Base-by-base conservation (phyloP, 139 green algal genomes). In the Closterium sp. region DNA sequence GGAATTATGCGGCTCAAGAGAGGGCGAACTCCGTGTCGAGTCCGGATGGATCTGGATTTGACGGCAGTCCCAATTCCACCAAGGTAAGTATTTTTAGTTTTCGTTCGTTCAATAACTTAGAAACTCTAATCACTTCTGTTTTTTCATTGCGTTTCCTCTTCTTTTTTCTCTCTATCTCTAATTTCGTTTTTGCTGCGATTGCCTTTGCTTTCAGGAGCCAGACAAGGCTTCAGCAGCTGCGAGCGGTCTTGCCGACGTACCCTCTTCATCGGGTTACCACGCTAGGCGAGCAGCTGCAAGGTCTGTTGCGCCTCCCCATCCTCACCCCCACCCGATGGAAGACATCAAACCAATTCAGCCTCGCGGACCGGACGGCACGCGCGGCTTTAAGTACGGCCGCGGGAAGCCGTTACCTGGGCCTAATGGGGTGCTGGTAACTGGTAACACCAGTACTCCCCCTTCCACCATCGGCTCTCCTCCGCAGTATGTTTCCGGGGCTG, bases 361-460 rank as follows among this genome's bases (percentile, higher is more conserved):
- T 4, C 62, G 62, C 19, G 89, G 89, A 5, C 89, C 89, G 6
- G 89, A 91, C 84, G 89, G 89, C 21, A 91, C 31, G 1, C 30
- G 89, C 31, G 89, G 89, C 38, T 91, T 91, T 13, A 91, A 85
- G 31, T 86, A 86, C 27, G 89, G 89, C 32, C 32, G 89, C 73
- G 89, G 89, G 19, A 91, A 91, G 42, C 31, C 32, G 62, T 28
- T 91, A 13, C 31, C 89, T 19, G 30, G 62, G 1, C 62, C 62
- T 79, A 79, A 79, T 13, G 62, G 62, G 17, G 62, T 79, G 50
- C 13, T 70, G 62, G 62, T 79, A 79, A 79, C 62, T 79, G 62
- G 62, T 79, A 79, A 79, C 62, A 79, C 62, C 62, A 79, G 62
- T 24, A 13, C 62, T 79, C 62, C 62, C 62, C 62, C 62, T 24